Base-by-base conservation (phyloP, 140 eudicot genomes). In the Anethum foeniculum region DNA sequence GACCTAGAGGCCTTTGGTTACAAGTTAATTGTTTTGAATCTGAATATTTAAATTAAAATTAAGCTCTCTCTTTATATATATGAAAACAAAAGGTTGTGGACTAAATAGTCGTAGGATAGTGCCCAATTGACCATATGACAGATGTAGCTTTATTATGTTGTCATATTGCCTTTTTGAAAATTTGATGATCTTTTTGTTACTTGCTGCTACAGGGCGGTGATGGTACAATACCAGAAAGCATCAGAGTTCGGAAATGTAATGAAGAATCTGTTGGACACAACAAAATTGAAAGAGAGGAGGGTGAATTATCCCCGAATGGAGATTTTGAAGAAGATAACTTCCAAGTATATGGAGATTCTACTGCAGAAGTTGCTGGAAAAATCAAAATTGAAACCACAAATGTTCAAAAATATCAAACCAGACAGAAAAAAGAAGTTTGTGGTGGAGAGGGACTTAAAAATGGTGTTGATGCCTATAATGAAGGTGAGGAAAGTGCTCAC, bases 221-320 rank as follows among this genome's bases (percentile, higher is more conserved):
- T 58, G 81, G 82, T 84, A 71, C 81, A 23, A 79, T 60, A 79
- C 82, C 84, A 41, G 88, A 89, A 71, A 85, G 82, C 38, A 74
- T 25, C 52, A 84, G 77, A 75, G 76, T 32, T 78, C 85, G 71
- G 76, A 84, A 60, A 83, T 64, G 69, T 51, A 77, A 65, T 75
- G 83, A 85, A 77, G 90, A 81, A 81, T 79, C 89, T 83, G 84
- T 60, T 34, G 88, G 76, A 25, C 83, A 79, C 73, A 15, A 43
- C 28, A 89, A 88, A 82, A 77, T 78, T 71, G 96, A 89, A 82
- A 84, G 88, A 81, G 98, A 93, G 80, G 98, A 93, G 78, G 98
- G 96, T 49, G 93, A 89, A 83, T 83, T 91, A 83, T 88, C 91
- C 13, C 90, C 92, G 52, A 88, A 82, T 72, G 85, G 90, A 74